Evolutionary conservation across 139 green algal genomes (phyloP), one percentile per base, ranked within the genome.

Genomic region (Closterium sp.): DNA sequence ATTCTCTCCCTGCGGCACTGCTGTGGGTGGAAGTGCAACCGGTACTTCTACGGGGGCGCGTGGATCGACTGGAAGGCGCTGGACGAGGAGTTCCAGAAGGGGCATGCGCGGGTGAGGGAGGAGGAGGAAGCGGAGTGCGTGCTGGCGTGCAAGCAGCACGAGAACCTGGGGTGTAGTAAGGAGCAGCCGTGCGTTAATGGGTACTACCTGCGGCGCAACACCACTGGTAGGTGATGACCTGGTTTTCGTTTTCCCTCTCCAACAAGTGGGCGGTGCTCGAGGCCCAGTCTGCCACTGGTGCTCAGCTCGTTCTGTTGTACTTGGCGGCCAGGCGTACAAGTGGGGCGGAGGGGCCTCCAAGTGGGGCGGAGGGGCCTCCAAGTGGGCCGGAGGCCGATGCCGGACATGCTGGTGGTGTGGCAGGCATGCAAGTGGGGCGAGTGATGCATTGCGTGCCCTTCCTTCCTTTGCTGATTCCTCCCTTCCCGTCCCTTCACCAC

Each of bases 331-430:
- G n/a, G n/a, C n/a, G n/a, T n/a, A n/a, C n/a, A n/a, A 83, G 64
- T 83, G 10, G 64, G 64, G 64, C 16, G 64, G 10, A 10, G 16
- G 12, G 64, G 12, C 10, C 64, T 83, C 64, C 64, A 10, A 16
- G 12, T 16, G 16, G 64, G 64, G 64, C 64, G 64, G n/a, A n/a
- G n/a, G n/a, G 64, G 12, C 10, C 64, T 83, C 64, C 64, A 10
- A 16, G 12, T 16, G 16, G 64, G 64, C 12, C 64, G 64, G n/a
- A n/a, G n/a, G n/a, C n/a, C n/a, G n/a, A n/a, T n/a, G n/a, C n/a
- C 88, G 43, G 89, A 92, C 16, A 25, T 91, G 33, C 32, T 88
- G 7, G 35, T 86, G 31, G 8, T 92, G 34, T 33, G 91, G 34
- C 89, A 92, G 34, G 10, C n/a, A 16, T 30, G 33, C 10, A 83